Percentiles rank a stretch among this genome's conserved stretches.
Conservation (phyloP, 2,329 filamentous ascomycete genomes). For the Cytospora chrysosperma region DNA sequence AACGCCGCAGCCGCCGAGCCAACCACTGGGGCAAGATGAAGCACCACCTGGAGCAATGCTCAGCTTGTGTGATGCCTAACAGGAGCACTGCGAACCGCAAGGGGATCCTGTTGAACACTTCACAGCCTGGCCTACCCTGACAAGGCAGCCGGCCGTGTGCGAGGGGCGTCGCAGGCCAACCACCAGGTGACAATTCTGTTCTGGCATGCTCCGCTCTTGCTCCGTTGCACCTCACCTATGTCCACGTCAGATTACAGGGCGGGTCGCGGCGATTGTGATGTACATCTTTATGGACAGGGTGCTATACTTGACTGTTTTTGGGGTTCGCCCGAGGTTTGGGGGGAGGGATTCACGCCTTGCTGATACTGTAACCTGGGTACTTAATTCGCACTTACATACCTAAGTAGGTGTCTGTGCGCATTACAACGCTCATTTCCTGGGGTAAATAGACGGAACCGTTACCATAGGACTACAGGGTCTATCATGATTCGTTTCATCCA, state of each 20-base stretch:
- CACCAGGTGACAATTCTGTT: neutral
- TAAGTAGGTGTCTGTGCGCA: too few species aligned
- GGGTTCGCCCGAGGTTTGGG: too few species aligned
- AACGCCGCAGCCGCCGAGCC: neutral
- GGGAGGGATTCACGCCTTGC: too few species aligned
- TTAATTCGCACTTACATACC: too few species aligned
- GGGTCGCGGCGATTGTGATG: neutral
- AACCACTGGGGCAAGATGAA: neutral
- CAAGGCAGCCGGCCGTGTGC: neutral
- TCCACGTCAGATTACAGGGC: neutral
- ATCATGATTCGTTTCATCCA: neutral
- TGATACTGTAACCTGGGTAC: too few species aligned
- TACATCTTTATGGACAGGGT: neutral
- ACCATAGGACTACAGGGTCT: too few species aligned
- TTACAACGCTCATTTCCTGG: too few species aligned
- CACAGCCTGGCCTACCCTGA: neutral
- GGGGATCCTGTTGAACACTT: neutral
- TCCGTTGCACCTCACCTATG: neutral
- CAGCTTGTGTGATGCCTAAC: neutral
- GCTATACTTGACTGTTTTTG: too few species aligned
- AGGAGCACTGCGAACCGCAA: neutral
- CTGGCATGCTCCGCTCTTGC: neutral
- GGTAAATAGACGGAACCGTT: neutral
- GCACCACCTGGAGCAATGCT: neutral
- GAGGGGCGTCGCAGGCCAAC: neutral